Conservation (phyloP, 805 yeast genomes). For the Metschnikowia colocasiae region DNA sequence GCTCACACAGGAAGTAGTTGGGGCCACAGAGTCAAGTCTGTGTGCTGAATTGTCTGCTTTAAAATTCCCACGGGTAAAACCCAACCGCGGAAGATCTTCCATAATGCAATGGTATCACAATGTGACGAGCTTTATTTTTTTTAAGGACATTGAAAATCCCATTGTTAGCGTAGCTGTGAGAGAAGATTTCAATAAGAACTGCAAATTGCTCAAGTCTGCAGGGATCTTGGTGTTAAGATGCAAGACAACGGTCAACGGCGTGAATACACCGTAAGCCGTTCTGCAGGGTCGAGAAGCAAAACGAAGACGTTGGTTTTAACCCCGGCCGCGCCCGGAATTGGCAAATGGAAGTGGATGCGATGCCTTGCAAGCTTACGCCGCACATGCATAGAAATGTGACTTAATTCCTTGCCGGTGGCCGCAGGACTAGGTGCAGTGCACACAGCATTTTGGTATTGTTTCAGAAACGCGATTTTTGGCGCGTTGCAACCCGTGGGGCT, state of each 20-base stretch:
- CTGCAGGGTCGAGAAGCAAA: background rate
- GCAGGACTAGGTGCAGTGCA: background rate
- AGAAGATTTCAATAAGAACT: background rate
- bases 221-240: background rate
- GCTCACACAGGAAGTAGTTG: background rate
- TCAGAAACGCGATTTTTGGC: slow-evolving; percentile 4
- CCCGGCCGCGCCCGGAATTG: background rate
- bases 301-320: background rate
- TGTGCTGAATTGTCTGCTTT: background rate
- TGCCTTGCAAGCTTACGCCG: background rate
- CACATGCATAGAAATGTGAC: slow-evolving; percentile 3
- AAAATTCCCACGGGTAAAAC: background rate
- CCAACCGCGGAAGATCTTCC: background rate
- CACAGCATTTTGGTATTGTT: background rate
- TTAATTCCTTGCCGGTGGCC: background rate
- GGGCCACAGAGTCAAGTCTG: background rate
- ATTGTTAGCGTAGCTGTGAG: background rate
- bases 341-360: background rate
- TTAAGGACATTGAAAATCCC: too few relatives aligned
- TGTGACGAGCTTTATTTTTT: background rate
- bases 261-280: background rate
- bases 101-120: background rate
- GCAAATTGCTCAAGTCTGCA: background rate
- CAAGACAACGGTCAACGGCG: background rate
- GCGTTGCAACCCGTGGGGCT: background rate